Evolutionary conservation across 768 basidiomycete species (phyloP).

Genomic region (Amanita thiersii): DNA sequence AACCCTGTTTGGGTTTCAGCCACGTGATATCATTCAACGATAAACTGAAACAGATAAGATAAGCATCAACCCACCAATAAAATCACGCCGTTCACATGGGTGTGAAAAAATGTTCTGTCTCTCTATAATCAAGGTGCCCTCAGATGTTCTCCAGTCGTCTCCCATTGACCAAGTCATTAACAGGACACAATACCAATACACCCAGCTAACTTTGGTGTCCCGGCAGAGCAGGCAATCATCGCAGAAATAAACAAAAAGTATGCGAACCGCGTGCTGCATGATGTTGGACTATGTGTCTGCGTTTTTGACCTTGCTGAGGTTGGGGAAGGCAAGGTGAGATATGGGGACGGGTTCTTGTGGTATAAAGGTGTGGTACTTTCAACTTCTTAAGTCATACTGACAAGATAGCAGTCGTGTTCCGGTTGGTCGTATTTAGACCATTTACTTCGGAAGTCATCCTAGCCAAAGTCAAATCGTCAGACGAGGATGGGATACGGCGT

Average conservation of each 20-base stretch:
- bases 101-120: conserved; percentile 36
- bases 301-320: conserved; percentile 82
- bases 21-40: too few species aligned
- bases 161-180: neutral
- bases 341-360: conserved; percentile 93
- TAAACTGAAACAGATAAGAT: too few species aligned
- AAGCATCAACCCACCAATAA: too few species aligned
- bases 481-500: conserved; percentile 82
- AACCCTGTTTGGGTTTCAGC: too few species aligned
- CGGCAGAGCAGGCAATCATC: conserved; percentile 71
- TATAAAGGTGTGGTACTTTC: conserved; percentile 63
- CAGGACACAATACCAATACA: conserved; percentile 91
- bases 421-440: conserved; percentile 87
- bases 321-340: conserved; percentile 88
- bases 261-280: conserved; percentile 84
- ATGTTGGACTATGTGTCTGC: conserved; percentile 86
- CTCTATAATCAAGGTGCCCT: conserved; percentile 33
- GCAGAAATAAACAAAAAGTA: conserved; percentile 93
- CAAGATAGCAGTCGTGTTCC: conserved; percentile 60
- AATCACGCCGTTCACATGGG: too few species aligned
- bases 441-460: conserved; percentile 86
- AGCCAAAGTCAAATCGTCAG: conserved; percentile 82
- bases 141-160: conserved; percentile 6
- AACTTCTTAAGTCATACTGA: conserved; percentile 2
- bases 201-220: conserved; percentile 76